Evolutionary conservation across 2,329 filamentous ascomycete genomes (phyloP).

Genomic region (Aspergillus jensenii): DNA sequence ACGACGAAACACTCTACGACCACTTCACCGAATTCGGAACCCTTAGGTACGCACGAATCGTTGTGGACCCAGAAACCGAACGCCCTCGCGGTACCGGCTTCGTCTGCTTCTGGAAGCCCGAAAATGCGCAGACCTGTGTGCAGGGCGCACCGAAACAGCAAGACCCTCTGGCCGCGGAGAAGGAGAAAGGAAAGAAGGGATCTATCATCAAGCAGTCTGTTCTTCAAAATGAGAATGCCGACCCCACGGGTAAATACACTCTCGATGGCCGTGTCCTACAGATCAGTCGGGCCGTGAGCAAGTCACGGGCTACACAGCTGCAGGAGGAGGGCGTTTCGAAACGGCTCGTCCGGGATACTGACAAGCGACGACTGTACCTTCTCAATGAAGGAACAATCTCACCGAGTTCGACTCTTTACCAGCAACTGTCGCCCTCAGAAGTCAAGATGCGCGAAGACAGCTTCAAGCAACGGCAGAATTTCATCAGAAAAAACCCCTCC

Average conservation of each 20-base stretch:
- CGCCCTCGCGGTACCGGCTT: conserved; percentile 90
- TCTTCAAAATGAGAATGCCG: conserved; percentile 79
- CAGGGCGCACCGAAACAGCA: conserved; percentile 65
- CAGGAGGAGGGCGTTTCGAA: conserved; percentile 65
- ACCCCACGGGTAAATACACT: conserved; percentile 82
- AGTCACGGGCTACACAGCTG: conserved; percentile 73
- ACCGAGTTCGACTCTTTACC: conserved; percentile 73
- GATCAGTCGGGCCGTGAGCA: conserved; percentile 80
- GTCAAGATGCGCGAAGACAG: conserved; percentile 86
- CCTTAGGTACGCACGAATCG: conserved; percentile 87
- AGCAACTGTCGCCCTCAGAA: conserved; percentile 74
- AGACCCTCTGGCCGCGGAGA: conserved; percentile 43
- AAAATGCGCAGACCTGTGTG: conserved; percentile 75
- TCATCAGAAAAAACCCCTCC: conserved; percentile 87
- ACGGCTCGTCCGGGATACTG: conserved; percentile 70
- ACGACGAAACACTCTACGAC: conserved; percentile 76
- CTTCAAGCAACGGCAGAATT: conserved; percentile 78
- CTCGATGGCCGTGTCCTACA: conserved; percentile 86
- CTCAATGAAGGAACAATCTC: conserved; percentile 83
- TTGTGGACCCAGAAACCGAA: conserved; percentile 81
- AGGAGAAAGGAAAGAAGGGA: conserved; percentile 38
- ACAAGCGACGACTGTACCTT: conserved; percentile 87
- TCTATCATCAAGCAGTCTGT: conserved; percentile 72
- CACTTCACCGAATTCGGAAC: conserved; percentile 87
- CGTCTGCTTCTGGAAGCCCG: conserved; percentile 80